These are phyloP conservation scores for Ilyonectria destructans DNA, from an alignment of 2,329 filamentous ascomycete genomes.

Conservation along the genomic window DNA sequence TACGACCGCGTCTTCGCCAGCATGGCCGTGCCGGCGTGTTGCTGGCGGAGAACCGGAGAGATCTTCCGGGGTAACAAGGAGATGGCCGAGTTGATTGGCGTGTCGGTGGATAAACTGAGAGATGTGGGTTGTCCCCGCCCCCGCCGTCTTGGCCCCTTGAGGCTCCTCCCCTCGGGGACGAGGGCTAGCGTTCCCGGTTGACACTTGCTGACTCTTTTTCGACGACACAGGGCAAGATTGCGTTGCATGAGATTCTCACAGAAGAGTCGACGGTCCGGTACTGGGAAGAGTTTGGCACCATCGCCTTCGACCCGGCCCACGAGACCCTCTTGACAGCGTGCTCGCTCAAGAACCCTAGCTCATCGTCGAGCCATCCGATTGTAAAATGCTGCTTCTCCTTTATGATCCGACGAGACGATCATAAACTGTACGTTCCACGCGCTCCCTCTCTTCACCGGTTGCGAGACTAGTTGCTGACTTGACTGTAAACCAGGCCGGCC, in stretches of 20 bases:
- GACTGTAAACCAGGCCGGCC: slow-evolving; percentile 76
- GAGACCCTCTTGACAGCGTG: slow-evolving; percentile 97
- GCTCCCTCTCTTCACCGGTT: background rate
- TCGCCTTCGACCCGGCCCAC: slow-evolving; percentile 94
- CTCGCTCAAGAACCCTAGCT: slow-evolving; percentile 86
- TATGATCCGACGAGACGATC: slow-evolving; percentile 93
- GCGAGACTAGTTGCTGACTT: slow-evolving; percentile 51
- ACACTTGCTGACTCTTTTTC: slow-evolving; percentile 37
- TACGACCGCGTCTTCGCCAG: slow-evolving; percentile 98
- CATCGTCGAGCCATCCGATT: slow-evolving; percentile 78
- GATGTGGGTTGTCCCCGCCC: slow-evolving; percentile 76
- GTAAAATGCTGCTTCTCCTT: slow-evolving; percentile 98
- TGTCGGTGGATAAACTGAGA: slow-evolving; percentile 90
- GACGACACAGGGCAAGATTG: slow-evolving; percentile 84
- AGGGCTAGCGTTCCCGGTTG: background rate
- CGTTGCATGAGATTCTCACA: slow-evolving; percentile 94
- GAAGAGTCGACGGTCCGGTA: slow-evolving; percentile 97
- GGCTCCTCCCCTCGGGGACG: slow-evolving; percentile 10
- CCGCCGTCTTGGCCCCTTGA: slow-evolving; percentile 27
- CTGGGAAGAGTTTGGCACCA: slow-evolving; percentile 99
- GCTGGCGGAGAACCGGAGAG: slow-evolving; percentile 96
- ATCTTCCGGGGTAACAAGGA: slow-evolving; percentile 98
- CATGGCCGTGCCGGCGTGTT: slow-evolving; percentile 98
- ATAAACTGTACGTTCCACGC: slow-evolving; percentile 85
- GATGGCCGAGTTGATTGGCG: slow-evolving; percentile 96